These are phyloP conservation scores for Nothopassalora personata DNA, from an alignment of 2,329 filamentous ascomycete genomes.

Conservation along the genomic window DNA sequence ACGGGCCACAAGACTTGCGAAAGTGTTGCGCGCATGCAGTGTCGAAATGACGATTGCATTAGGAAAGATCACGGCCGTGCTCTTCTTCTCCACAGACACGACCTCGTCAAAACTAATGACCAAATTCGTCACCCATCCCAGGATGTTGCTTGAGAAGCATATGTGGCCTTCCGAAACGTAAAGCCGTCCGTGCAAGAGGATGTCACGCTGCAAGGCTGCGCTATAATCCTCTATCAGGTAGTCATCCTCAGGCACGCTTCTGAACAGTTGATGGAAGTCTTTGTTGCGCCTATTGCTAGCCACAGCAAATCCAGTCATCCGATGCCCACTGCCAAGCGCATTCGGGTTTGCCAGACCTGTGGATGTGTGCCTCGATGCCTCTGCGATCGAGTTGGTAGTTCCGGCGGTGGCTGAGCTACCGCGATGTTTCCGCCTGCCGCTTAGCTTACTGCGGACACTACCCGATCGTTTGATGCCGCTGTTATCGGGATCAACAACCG, in stretches of 20 bases:
- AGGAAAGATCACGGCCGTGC: conserved; percentile 89
- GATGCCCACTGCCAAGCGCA: conserved; percentile 57
- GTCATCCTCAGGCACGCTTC: conserved; percentile 95
- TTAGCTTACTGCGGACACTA: conserved; percentile 51
- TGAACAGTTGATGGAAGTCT: conserved; percentile 89
- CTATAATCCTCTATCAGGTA: conserved; percentile 98
- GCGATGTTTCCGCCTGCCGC: conserved; percentile 60
- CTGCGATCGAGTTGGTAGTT: conserved; percentile 65
- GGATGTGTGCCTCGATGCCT: conserved; percentile 65
- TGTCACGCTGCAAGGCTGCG: conserved; percentile 91
- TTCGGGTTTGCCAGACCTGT: conserved; percentile 62
- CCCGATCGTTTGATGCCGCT: conserved; percentile 50
- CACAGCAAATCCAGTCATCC: conserved; percentile 89
- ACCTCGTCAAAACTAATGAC: conserved; percentile 99
- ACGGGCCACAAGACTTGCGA: conserved; percentile 88
- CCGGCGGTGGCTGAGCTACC: conserved; percentile 67
- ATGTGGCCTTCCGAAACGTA: conserved; percentile 97
- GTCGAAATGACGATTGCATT: conserved; percentile 97
- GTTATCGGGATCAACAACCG: conserved; percentile 51
- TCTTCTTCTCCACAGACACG: conserved; percentile 93
- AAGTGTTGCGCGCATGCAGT: conserved; percentile 88
- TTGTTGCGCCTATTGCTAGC: conserved; percentile 93
- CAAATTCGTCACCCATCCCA: conserved; percentile 94
- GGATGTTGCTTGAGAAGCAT: conserved; percentile 97
- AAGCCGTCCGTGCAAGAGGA: conserved; percentile 84